Percentiles rank a stretch among this genome's conserved stretches.
Evolutionary conservation across 2,329 filamentous ascomycete genomes (phyloP).

Genomic region (Calonectria naviculata): DNA sequence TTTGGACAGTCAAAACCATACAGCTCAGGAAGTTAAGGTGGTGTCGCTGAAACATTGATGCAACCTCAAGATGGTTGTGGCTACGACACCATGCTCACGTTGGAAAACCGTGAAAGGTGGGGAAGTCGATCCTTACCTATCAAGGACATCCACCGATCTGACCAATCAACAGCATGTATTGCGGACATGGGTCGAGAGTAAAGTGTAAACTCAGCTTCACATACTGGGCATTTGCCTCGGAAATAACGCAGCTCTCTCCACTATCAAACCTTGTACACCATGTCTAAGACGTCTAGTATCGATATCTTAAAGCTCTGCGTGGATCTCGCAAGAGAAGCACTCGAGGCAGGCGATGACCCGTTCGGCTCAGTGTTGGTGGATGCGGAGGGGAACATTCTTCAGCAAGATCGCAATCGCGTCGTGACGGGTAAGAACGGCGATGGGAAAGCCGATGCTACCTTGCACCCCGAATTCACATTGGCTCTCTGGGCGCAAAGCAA

Average conservation of each 20-base stretch:
- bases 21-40: too few species aligned
- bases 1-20: too few species aligned
- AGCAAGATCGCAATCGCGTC: constrained; percentile 48
- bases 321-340: constrained; percentile 48
- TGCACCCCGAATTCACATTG: constrained; percentile 51
- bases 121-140: not conserved
- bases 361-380: constrained; percentile 51
- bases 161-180: not conserved
- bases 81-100: not conserved
- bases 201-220: not conserved
- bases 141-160: not conserved
- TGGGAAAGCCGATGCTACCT: constrained; percentile 42
- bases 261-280: not conserved
- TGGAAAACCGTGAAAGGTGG: not conserved
- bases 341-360: constrained; percentile 49
- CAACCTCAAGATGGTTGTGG: too few species aligned
- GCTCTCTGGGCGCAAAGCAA: constrained; percentile 50
- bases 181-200: not conserved
- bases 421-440: constrained; percentile 42
- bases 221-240: not conserved
- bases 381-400: constrained; percentile 37
- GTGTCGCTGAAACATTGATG: too few species aligned
- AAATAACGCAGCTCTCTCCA: not conserved
- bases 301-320: constrained; percentile 22
- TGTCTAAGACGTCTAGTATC: not conserved